Percentiles rank a stretch among this genome's conserved stretches.
phyloP scores from a whole-genome alignment of 345 rosid species.

The Bruguiera gymnorhiza region DNA sequence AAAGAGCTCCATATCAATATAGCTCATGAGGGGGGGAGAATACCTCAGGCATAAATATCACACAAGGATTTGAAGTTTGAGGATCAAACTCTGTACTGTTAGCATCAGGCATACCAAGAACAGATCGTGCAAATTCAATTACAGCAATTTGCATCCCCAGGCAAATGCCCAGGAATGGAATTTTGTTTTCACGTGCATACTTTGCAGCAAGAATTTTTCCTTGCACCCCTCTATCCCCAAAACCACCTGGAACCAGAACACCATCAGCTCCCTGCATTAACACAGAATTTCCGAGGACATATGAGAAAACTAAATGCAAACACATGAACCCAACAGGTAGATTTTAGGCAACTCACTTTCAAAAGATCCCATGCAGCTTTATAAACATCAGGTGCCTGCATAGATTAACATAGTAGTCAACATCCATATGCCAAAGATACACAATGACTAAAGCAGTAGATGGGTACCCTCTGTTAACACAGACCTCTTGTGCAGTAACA shows the following conservation, averaged over 20 bases:
- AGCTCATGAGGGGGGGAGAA: neutral
- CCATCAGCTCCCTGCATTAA: slow-evolving; percentile 77
- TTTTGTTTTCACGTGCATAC: slow-evolving; percentile 82
- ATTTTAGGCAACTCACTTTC: slow-evolving; percentile 43
- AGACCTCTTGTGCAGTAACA: slow-evolving; percentile 59
- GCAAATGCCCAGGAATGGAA: slow-evolving; percentile 95
- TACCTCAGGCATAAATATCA: slow-evolving; percentile 98
- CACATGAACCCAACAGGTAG: neutral
- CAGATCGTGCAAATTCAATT: slow-evolving; percentile 90
- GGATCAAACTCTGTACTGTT: slow-evolving; percentile 86
- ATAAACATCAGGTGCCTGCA: slow-evolving; percentile 82
- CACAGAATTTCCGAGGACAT: slow-evolving; percentile 4
- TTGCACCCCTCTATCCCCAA: slow-evolving; percentile 94
- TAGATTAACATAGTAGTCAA: slow-evolving; percentile 13
- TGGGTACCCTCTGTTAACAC: neutral
- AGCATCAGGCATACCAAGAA: slow-evolving; percentile 72
- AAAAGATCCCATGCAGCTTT: slow-evolving; percentile 82
- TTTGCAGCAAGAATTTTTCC: slow-evolving; percentile 97
- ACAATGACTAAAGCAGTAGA: slow-evolving; percentile 10
- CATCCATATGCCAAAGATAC: neutral
- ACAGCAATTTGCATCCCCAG: slow-evolving; percentile 99
- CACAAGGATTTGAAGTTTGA: slow-evolving; percentile 68
- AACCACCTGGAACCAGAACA: slow-evolving; percentile 92
- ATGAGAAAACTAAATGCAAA: neutral
- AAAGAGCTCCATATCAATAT: neutral